phyloP scores from a whole-genome alignment of 805 yeast species.

The Lachancea meyersii region DNA sequence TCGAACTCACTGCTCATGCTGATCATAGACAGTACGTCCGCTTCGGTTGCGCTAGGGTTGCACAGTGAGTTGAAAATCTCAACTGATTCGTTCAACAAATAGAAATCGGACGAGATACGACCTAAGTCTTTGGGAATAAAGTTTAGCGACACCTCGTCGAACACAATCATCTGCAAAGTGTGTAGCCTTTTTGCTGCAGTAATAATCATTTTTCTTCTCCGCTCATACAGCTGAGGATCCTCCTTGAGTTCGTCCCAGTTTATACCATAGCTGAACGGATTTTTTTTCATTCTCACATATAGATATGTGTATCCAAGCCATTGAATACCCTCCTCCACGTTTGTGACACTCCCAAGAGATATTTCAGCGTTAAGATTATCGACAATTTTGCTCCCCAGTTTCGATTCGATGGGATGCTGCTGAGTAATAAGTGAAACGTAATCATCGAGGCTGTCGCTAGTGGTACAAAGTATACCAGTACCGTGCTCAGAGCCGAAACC shows the following conservation, averaged over 20 bases:
- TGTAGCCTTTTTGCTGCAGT: constrained; percentile 82
- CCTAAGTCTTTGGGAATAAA: constrained; percentile 86
- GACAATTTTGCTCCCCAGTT: constrained; percentile 65
- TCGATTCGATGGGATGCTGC: constrained; percentile 94
- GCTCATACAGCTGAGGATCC: constrained; percentile 72
- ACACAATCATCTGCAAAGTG: constrained; percentile 84
- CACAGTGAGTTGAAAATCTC: constrained; percentile 84
- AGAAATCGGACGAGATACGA: constrained; percentile 90
- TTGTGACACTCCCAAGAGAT: constrained; percentile 90
- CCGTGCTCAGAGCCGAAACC: constrained; percentile 83
- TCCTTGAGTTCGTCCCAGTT: constrained; percentile 78
- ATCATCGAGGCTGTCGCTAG: constrained; percentile 75
- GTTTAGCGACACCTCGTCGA: constrained; percentile 76
- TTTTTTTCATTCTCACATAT: constrained; percentile 89
- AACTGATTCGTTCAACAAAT: constrained; percentile 73
- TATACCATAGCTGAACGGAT: constrained; percentile 88
- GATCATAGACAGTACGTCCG: constrained; percentile 81
- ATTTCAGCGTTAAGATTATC: constrained; percentile 96
- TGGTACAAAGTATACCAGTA: constrained; percentile 84
- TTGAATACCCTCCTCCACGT: constrained; percentile 86
- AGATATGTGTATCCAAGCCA: constrained; percentile 98
- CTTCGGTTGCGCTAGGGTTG: constrained; percentile 82
- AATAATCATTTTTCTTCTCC: constrained; percentile 68
- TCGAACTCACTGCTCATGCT: constrained; percentile 94
- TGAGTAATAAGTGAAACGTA: constrained; percentile 85